Base-by-base conservation (phyloP, 2,329 filamentous ascomycete genomes). In the Ophiocordyceps camponoti-saundersi region DNA sequence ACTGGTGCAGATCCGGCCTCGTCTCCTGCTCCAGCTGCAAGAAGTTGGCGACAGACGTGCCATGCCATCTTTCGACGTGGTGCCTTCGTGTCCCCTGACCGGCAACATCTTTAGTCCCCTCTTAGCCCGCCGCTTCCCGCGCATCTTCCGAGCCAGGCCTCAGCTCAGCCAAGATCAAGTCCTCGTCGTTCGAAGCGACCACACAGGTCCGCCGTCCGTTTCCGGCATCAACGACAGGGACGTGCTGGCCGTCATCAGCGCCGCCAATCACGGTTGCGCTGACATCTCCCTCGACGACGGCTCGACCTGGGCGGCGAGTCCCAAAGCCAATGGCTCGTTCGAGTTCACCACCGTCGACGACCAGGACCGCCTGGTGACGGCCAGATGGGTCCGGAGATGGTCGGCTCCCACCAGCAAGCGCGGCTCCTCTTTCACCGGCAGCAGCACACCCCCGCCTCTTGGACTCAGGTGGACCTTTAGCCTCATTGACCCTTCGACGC, bases 1-100 rank as follows among this genome's bases (percentile, higher is more conserved):
- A 51, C 67, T 86, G 34, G 69, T 82, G 15, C 76, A 81, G 54
- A 69, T 83, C 29, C 75, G 82, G 16, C 82, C 83, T 12, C 77
- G 77, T 46, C 65, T 87, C 18, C 65, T 87, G 6, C 69, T 89
- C 6, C 84, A 90, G 59, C 65, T 89, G 16, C 84, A 88, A 56
- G 71, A 76, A 48, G 60, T 86, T n/a, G 63, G 70, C 40, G 71
- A 77, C 50, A 68, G 68, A 16, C 74, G 83, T 22, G 80, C 82
- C 0, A 70, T 71, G 46, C 84, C 84, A 1, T 73, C 77, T 4
- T 78, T 85, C 52, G 84, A 90, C 53, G 75, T 86, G n/a, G 72
- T 87, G 41, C 82, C 83, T 0, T 77, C 80, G 2, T 75, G 74
- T n/a, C 66, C 74, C 15, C 66, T 82, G 40, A 65, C 72, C 43